Percentiles rank a stretch among this genome's conserved stretches.
These are phyloP conservation scores for Mycogone perniciosa DNA, from an alignment of 2,329 filamentous ascomycete species.

Conservation along the genomic window DNA sequence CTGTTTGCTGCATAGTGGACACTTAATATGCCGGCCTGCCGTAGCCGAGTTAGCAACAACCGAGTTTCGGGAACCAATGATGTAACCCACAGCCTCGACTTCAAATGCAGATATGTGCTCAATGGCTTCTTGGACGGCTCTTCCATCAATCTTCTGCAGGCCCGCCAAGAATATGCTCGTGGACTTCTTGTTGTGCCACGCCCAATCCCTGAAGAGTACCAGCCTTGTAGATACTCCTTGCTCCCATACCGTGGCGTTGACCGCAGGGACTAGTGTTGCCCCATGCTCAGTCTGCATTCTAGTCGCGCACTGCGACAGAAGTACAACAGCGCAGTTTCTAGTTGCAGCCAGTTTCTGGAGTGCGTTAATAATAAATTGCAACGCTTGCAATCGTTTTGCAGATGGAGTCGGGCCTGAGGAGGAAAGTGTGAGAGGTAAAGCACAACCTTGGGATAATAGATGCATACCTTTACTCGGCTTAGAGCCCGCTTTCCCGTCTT, in stretches of 20 bases:
- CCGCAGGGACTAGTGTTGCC: constrained; percentile 66
- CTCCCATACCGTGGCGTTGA: constrained; percentile 76
- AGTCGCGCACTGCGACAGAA: constrained; percentile 78
- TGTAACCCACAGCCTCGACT: constrained; percentile 37
- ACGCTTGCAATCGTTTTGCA: constrained; percentile 42
- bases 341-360: constrained; percentile 71
- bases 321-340: constrained; percentile 64
- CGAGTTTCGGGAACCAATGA: constrained; percentile 10
- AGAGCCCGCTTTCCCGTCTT: constrained; percentile 30
- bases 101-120: constrained; percentile 44
- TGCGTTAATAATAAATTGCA: constrained; percentile 60
- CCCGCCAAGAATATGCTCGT: constrained; percentile 53
- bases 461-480: constrained; percentile 36
- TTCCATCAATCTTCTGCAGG: constrained; percentile 59
- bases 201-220: constrained; percentile 74
- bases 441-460: neutral
- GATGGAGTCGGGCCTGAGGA: constrained; percentile 30
- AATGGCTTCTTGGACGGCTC: constrained; percentile 32
- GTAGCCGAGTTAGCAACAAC: constrained; percentile 19
- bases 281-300: constrained; percentile 61
- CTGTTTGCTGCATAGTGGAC: constrained; percentile 36
- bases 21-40: constrained; percentile 38
- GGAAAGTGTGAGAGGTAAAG: constrained; percentile 4
- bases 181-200: constrained; percentile 40
- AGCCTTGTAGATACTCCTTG: constrained; percentile 66